Conservation (phyloP, 371 early-diverging fungal species). For the Apophysomyces variabilis region DNA sequence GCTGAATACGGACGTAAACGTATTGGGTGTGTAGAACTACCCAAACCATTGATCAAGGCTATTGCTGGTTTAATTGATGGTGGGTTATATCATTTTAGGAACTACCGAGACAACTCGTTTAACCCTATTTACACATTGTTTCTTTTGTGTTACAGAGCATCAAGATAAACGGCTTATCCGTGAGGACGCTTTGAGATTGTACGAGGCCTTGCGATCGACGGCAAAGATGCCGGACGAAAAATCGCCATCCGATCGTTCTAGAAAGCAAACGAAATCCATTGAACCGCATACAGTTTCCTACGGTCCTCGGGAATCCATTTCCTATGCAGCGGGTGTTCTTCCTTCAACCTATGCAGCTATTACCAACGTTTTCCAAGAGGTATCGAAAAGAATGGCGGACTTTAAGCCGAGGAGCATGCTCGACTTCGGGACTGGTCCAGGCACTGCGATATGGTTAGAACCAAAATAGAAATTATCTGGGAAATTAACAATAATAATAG, state of each 20-base stretch:
- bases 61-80: constrained; percentile 53
- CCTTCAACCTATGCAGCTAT: constrained; percentile 73
- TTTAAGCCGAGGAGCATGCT: constrained; percentile 68
- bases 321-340: constrained; percentile 76
- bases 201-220: constrained; percentile 73
- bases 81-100: constrained; percentile 7
- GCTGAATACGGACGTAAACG: constrained; percentile 75
- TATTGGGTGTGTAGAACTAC: constrained; percentile 70
- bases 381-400: constrained; percentile 59
- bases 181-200: constrained; percentile 69
- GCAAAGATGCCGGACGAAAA: constrained; percentile 34
- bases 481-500: constrained; percentile 35
- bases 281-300: constrained; percentile 76
- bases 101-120: not conserved
- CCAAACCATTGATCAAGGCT: constrained; percentile 54
- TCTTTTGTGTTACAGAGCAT: constrained; percentile 27
- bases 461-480: not conserved
- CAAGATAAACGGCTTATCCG: constrained; percentile 63
- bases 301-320: constrained; percentile 72
- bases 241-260: constrained; percentile 23
- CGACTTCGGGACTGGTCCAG: constrained; percentile 92
- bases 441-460: constrained; percentile 80
- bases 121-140: not conserved
- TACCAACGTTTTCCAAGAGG: constrained; percentile 70
- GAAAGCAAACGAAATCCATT: constrained; percentile 24